phyloP scores from a whole-genome alignment of 2,329 filamentous ascomycete genomes.

The Eutypa lata region DNA sequence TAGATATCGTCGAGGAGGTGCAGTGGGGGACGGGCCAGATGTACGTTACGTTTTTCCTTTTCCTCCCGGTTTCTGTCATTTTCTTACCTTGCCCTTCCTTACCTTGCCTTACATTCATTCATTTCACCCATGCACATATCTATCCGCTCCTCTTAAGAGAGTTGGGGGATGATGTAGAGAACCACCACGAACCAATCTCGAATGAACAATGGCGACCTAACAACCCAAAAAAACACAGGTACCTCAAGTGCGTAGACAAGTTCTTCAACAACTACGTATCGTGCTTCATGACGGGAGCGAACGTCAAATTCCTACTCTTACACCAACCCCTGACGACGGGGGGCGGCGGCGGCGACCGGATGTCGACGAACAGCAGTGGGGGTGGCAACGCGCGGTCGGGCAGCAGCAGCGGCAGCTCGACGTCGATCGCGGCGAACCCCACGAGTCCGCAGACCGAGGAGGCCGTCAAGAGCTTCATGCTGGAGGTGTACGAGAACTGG shows the following conservation, averaged over 20 bases:
- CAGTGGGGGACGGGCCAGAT: constrained; percentile 88
- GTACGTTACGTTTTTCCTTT: constrained; percentile 41
- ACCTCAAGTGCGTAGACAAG: constrained; percentile 93
- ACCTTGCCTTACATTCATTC: not conserved
- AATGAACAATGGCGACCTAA: too few species aligned
- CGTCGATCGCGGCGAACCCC: constrained; percentile 79
- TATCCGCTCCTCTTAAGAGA: too few species aligned
- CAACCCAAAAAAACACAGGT: constrained; percentile 39
- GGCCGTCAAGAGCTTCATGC: constrained; percentile 91
- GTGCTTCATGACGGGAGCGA: constrained; percentile 88
- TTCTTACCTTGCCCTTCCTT: not conserved
- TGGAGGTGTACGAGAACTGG: constrained; percentile 94
- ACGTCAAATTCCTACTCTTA: constrained; percentile 90
- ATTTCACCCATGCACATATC: too few species aligned
- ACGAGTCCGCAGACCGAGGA: constrained; percentile 90
- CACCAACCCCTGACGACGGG: constrained; percentile 66
- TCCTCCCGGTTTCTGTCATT: too few species aligned
- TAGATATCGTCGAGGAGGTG: constrained; percentile 94
- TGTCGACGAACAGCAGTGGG: constrained; percentile 3
- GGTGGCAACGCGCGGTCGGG: too few species aligned
- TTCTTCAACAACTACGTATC: constrained; percentile 96
- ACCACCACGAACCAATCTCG: too few species aligned
- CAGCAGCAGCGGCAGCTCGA: constrained; percentile 38
- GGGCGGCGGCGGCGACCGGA: constrained; percentile 16
- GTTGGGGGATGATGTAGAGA: too few species aligned